Conservation (phyloP, 306 rosid genomes). For the Albizia julibrissin region DNA sequence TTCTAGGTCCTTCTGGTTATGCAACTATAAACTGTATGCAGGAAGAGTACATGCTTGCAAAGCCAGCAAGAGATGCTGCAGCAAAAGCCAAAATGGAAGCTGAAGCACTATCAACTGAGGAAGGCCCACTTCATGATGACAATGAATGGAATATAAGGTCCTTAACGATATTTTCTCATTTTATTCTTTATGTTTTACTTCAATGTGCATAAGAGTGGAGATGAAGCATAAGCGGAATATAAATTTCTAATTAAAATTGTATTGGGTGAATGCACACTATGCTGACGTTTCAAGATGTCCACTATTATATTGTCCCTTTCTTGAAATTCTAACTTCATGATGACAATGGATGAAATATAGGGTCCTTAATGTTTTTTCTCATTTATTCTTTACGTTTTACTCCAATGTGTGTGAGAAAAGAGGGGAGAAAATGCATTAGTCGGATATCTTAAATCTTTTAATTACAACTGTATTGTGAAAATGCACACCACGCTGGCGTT, state of each 20-base stretch:
- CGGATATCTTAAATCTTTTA: not conserved
- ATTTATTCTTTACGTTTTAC: not conserved
- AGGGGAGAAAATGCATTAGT: slow-evolving; percentile 5
- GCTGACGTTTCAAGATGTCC: not conserved
- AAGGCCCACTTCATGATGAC: slow-evolving; percentile 75
- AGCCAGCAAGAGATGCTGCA: slow-evolving; percentile 92
- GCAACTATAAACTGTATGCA: slow-evolving; percentile 42
- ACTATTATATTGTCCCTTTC: not conserved
- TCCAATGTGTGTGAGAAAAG: not conserved
- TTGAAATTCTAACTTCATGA: slow-evolving; percentile 17
- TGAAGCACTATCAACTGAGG: slow-evolving; percentile 54
- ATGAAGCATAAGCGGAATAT: not conserved
- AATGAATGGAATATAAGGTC: slow-evolving; percentile 99
- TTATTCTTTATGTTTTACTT: not conserved
- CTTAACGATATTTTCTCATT: slow-evolving; percentile 24
- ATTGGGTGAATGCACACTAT: not conserved
- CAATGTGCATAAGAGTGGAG: not conserved
- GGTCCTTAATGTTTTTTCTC: not conserved
- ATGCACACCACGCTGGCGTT: not conserved
- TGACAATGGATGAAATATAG: not conserved
- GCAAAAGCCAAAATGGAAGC: slow-evolving; percentile 80
- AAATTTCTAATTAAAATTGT: not conserved
- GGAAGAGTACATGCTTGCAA: slow-evolving; percentile 69
- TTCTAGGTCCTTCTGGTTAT: slow-evolving; percentile 12
- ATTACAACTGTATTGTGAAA: slow-evolving; percentile 7